phyloP scores from a whole-genome alignment of 148 eudicot genomes.

The Rhododendron kiyosumense region DNA sequence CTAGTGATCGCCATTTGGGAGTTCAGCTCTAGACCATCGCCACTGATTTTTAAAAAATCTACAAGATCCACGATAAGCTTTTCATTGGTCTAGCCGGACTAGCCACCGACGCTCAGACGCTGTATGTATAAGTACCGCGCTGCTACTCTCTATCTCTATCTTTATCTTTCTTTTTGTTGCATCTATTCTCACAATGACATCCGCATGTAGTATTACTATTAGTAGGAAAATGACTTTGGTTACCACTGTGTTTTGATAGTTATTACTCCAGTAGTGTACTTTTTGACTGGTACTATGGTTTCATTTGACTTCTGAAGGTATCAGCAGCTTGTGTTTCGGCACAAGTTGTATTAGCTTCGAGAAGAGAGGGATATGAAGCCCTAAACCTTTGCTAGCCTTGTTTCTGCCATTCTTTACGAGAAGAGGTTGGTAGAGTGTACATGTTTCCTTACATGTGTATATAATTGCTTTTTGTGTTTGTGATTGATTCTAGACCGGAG shows the following conservation, averaged over 20 bases:
- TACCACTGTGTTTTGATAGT: no score
- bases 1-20: constrained; percentile 87
- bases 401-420: constrained; percentile 88
- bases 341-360: constrained; percentile 80
- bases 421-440: constrained; percentile 49
- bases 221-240: no score
- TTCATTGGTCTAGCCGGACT: constrained; percentile 89
- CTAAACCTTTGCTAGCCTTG: constrained; percentile 91
- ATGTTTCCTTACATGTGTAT: no score
- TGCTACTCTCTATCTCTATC: no score
- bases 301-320: constrained; percentile 35
- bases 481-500: no score
- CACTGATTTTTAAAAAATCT: constrained; percentile 86
- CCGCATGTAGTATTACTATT: no score
- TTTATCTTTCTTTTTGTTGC: no score
- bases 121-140: constrained; percentile 32
- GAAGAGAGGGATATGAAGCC: constrained; percentile 99
- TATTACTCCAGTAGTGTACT: no score
- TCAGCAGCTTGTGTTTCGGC: constrained; percentile 79
- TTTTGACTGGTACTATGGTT: neutral
- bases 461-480: no score
- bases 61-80: constrained; percentile 60
- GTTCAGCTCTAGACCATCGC: constrained; percentile 92
- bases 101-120: constrained; percentile 75
- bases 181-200: no score